These are phyloP conservation scores for Colletotrichum sp. DNA, from an alignment of 2,329 filamentous ascomycete genomes.

Conservation along the genomic window DNA sequence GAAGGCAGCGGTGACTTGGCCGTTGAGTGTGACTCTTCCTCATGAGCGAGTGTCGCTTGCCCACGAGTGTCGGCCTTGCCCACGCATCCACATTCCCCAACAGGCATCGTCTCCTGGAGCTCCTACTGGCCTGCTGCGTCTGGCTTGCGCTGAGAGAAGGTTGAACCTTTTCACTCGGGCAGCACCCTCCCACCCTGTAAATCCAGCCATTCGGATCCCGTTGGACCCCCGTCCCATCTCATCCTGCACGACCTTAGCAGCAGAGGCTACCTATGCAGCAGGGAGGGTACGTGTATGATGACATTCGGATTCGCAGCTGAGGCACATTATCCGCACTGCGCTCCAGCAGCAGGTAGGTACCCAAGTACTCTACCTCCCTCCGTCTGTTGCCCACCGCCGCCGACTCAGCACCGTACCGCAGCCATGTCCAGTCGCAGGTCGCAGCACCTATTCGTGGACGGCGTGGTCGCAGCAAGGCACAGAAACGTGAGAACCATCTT, in stretches of 20 bases:
- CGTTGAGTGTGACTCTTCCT: background rate
- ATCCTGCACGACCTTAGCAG: background rate
- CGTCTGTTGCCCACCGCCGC: background rate
- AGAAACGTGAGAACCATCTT: background rate
- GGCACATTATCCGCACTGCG: background rate
- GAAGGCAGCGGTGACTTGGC: constrained; percentile 5
- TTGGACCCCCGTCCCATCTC: background rate
- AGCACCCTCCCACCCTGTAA: background rate
- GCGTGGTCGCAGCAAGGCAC: background rate
- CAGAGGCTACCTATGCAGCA: background rate
- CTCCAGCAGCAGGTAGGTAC: background rate
- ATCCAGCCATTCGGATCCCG: constrained; percentile 1
- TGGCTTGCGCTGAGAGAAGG: background rate
- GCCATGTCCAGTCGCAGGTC: background rate
- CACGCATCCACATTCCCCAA: constrained; percentile 22
- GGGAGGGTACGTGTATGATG: background rate
- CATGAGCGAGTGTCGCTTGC: background rate
- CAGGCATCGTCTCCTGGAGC: background rate
- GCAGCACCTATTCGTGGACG: background rate
- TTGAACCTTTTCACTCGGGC: background rate
- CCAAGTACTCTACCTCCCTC: background rate
- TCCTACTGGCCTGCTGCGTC: background rate
- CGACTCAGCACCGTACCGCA: background rate
- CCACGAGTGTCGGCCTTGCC: background rate
- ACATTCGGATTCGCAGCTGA: background rate